Evolutionary conservation across 352 stramenopile species (phyloP), one percentile per base, ranked within the genome.

Genomic region (Phytophthora cryptogea): DNA sequence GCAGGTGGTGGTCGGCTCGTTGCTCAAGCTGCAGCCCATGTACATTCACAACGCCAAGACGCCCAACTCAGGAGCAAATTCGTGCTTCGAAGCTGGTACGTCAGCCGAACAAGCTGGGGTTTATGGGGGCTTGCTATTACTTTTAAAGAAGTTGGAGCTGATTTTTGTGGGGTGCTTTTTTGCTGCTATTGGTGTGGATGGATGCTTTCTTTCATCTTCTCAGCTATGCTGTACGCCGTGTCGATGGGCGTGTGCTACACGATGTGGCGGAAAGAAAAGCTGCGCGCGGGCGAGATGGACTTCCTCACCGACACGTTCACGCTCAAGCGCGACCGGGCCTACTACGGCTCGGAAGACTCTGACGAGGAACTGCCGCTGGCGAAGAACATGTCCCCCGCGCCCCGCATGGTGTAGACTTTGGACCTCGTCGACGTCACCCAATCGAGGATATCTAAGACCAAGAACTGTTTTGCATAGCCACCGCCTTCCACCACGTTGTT

Each of bases 81-180:
- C 80, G 33, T 90, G 79, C 48, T 94, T 94, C 61, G 73, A 89
- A 78, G 83, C 85, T 9, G 83, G 84, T 94, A 39, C 42, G 83
- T 74, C 13, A 13, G 8, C 8, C 14, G 3, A 49, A 42, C 20
- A 13, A 27, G 14, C 4, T 32, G 8, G 1, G n/a, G 8, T 2
- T 45, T 23, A 23, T 23, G 2, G 20, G 20, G 20, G 7, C 0
- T 13, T 57, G 17, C 3, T n/a, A 44, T 39, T 42, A 2, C n/a
- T 7, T 23, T 26, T 7, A 43, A 14, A 14, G 31, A 41, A 17
- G 7, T n/a, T 28, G n/a, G 13, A 43, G 14, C 43, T 66, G 32
- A 53, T 54, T 17, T 33, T 10, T 43, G 31, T 36, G 28, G 48
- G 28, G n/a, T 65, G 47, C 8, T 44, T 33, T 48, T 48, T 26